Percentiles rank a stretch among this genome's conserved stretches.
These are phyloP conservation scores for Blastomyces parvus DNA, from an alignment of 2,329 filamentous ascomycete genomes.

Conservation along the genomic window DNA sequence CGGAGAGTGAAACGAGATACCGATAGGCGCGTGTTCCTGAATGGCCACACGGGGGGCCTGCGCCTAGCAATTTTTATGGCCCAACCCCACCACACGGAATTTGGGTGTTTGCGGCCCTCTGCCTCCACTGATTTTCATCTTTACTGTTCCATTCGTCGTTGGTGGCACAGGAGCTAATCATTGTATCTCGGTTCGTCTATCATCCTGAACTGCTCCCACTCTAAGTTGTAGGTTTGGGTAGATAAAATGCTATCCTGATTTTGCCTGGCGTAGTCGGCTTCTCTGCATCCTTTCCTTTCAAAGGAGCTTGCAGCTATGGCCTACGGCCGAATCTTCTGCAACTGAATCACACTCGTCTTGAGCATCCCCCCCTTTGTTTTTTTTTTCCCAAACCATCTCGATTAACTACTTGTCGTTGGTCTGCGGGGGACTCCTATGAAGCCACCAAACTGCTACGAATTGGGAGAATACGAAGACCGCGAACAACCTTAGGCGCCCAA, in stretches of 20 bases:
- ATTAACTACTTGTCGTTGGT: background rate
- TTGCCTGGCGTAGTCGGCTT: background rate
- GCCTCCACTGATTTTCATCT: background rate
- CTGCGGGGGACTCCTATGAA: background rate
- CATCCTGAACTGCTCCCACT: background rate
- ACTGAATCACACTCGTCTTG: background rate
- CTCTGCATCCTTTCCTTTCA: background rate
- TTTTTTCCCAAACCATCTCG: background rate
- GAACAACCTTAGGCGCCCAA: background rate
- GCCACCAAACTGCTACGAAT: background rate
- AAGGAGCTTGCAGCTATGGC: conserved; percentile 1
- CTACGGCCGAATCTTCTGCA: background rate
- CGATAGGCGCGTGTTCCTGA: background rate
- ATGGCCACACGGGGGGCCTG: background rate
- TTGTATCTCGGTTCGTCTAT: background rate
- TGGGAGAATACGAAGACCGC: background rate
- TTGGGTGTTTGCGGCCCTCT: background rate
- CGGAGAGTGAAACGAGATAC: background rate
- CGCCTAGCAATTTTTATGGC: background rate
- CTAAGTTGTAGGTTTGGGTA: background rate
- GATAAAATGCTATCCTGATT: background rate
- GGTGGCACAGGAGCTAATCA: conserved; percentile 3
- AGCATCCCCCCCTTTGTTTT: no score
- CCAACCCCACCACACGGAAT: background rate
- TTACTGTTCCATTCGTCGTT: background rate